Conservation (phyloP, 1,139 yeast genomes). For the Taphrina pruni region DNA sequence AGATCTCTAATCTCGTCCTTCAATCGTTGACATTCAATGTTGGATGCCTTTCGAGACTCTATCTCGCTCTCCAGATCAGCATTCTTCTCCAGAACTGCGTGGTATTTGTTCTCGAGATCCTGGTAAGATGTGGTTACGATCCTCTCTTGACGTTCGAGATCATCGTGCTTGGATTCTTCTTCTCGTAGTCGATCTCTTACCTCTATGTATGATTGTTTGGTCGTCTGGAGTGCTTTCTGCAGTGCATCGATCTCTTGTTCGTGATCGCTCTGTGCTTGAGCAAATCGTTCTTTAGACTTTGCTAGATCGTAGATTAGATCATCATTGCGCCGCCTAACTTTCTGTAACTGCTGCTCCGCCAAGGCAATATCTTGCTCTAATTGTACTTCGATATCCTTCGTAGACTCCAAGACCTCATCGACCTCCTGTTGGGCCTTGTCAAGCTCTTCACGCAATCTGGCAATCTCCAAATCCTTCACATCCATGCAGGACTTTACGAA, state of each 20-base stretch:
- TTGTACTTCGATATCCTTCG: constrained; percentile 51
- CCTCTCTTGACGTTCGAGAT: constrained; percentile 53
- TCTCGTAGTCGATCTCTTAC: constrained; percentile 50
- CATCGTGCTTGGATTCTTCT: constrained; percentile 54
- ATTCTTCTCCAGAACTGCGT: constrained; percentile 50
- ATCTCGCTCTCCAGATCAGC: constrained; percentile 53
- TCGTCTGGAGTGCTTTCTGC: constrained; percentile 49
- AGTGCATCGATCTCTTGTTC: constrained; percentile 49
- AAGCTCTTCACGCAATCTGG: constrained; percentile 48
- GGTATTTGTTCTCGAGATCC: constrained; percentile 51
- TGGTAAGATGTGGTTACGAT: constrained; percentile 48
- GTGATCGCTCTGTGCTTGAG: constrained; percentile 49
- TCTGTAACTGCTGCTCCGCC: constrained; percentile 49
- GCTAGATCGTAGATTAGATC: constrained; percentile 47
- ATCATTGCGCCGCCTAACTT: constrained; percentile 48
- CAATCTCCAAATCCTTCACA: constrained; percentile 14
- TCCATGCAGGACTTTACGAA: background rate
- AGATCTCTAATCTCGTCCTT: constrained; percentile 52
- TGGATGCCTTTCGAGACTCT: constrained; percentile 48
- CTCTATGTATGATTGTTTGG: constrained; percentile 48
- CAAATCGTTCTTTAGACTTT: constrained; percentile 49
- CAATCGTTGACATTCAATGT: constrained; percentile 51
- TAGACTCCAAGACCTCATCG: constrained; percentile 50
- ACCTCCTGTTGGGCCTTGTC: constrained; percentile 53
- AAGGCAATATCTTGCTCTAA: constrained; percentile 50